Conservation (phyloP, 768 basidiomycete genomes). For the Kwoniella dejecticola region DNA sequence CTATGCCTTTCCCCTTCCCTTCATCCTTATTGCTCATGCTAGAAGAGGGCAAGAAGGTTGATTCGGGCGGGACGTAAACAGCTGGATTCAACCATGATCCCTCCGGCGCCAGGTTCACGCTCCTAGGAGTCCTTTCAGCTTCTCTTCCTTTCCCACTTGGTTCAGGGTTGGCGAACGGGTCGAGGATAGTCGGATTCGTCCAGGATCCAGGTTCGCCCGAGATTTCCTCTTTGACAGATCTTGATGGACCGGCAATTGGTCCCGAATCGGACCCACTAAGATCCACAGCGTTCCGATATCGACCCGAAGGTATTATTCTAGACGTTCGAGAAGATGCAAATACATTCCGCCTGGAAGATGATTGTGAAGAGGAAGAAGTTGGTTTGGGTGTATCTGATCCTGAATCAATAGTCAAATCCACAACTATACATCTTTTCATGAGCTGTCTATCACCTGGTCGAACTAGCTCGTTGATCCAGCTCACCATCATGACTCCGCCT, state of each 20-base stretch:
- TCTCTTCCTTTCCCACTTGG: background rate
- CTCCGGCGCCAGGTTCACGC: background rate
- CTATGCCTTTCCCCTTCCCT: too few relatives aligned
- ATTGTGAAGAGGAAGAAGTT: background rate
- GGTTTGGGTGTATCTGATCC: background rate
- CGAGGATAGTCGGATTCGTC: background rate
- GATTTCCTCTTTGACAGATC: background rate
- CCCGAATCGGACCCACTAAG: background rate
- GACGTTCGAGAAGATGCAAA: background rate
- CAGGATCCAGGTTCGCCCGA: slow-evolving; percentile 6
- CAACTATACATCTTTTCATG: background rate
- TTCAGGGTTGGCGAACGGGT: background rate
- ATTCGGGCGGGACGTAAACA: background rate
- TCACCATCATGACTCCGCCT: too few relatives aligned
- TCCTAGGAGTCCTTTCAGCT: background rate
- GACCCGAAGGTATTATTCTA: background rate
- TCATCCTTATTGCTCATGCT: too few relatives aligned
- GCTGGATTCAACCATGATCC: slow-evolving; percentile 11
- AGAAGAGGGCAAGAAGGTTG: too few relatives aligned
- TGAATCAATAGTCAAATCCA: background rate
- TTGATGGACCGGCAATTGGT: background rate
- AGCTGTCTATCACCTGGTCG: background rate
- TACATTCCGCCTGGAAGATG: background rate
- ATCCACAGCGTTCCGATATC: background rate
- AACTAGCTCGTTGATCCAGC: background rate